Conservation (phyloP, 2,329 filamentous ascomycete species). For the Metarhizium sp. region DNA sequence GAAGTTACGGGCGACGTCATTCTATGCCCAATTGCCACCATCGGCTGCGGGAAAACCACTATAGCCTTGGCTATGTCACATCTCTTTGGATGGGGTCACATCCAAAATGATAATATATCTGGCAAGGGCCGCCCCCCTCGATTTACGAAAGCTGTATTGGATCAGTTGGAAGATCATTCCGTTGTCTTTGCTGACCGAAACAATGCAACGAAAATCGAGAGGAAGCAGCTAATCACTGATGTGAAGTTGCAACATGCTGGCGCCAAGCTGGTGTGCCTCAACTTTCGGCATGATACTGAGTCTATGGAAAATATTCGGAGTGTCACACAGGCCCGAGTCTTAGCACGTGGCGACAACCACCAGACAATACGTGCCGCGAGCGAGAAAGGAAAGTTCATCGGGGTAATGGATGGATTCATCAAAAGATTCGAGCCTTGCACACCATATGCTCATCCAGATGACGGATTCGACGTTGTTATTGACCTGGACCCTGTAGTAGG, state of each 20-base stretch:
- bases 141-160: conserved; percentile 64
- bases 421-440: conserved; percentile 74
- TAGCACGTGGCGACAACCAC: conserved; percentile 87
- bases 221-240: conserved; percentile 78
- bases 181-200: conserved; percentile 90
- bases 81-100: conserved; percentile 83
- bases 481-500: conserved; percentile 67
- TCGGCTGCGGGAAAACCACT: conserved; percentile 96
- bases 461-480: conserved; percentile 75
- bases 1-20: conserved; percentile 61
- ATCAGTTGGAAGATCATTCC: conserved; percentile 51
- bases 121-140: conserved; percentile 66
- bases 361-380: conserved; percentile 90
- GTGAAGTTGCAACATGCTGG: conserved; percentile 52
- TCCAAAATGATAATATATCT: conserved; percentile 94
- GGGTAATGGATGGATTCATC: conserved; percentile 94
- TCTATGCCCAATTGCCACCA: conserved; percentile 83
- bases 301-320: conserved; percentile 63
- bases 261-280: conserved; percentile 71
- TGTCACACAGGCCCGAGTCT: conserved; percentile 68
- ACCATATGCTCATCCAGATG: conserved; percentile 58
- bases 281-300: conserved; percentile 78
- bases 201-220: conserved; percentile 82
- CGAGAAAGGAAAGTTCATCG: conserved; percentile 62
- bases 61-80: conserved; percentile 71